Evolutionary conservation across 2,329 filamentous ascomycete species (phyloP), one percentile per base, ranked within the genome.

Genomic region (Thermoascus crustaceus): DNA sequence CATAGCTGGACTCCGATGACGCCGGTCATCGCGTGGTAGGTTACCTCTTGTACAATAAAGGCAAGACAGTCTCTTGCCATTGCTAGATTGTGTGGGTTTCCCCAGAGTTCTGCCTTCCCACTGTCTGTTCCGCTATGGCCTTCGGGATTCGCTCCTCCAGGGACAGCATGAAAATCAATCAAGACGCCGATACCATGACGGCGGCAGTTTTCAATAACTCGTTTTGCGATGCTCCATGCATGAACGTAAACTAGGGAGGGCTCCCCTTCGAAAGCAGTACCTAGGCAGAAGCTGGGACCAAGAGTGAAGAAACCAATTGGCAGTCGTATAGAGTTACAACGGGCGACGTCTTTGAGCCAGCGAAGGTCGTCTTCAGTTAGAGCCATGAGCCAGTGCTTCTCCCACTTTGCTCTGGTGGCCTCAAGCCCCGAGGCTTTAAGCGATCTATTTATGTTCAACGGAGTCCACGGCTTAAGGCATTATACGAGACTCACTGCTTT

Each of bases 251-350:
- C 64, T 18, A 57, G 47, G 5, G 61, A 55, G 6, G 65, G 63
- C 1, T 61, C 55, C 13, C 42, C 46, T 19, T 69, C 64, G 52
- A 78, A 79, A 1, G 68, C 64, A 1, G 73, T 77, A 2, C 61
- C 60, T 7, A 56, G 46, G 39, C 68, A 72, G 46, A 70, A 76
- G 1, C 60, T 50, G 0, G 66, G 62, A 0, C 71, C 72, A 4
- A 78, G 63, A 3, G 69, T 72, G 48, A 70, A 79, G 52, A 75
- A 77, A 3, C 75, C 75, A 34, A 80, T 71, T 0, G 75, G 75
- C 11, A 80, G 52, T n/a, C 75, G 67, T 26, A 79, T 66, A 10
- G 71, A 71, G 3, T 72, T 78, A 45, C 72, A 73, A 34, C 66
- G 68, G 2, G 70, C 73, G 17, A 65, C 57, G 10, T 68, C 63